A percentile compares a stretch with the other conserved stretches of the same genome.
Conservation (phyloP, 1,284 basidiomycete species). For the Omphalotus olearius region DNA sequence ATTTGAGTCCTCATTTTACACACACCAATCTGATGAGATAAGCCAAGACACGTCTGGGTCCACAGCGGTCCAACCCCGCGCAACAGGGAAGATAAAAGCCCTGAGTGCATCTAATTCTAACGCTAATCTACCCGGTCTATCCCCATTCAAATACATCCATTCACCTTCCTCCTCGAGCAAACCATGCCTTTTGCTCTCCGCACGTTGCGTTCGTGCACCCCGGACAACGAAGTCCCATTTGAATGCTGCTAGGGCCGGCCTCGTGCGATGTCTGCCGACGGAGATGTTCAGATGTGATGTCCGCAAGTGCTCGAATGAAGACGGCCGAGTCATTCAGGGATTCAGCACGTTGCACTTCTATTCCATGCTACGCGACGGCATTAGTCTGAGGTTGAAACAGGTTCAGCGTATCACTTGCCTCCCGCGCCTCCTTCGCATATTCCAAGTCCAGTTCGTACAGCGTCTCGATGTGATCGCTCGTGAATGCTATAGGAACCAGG, state of each 20-base stretch:
- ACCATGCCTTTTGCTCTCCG: slow-evolving; percentile 85
- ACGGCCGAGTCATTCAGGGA: slow-evolving; percentile 98
- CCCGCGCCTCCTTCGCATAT: slow-evolving; percentile 85
- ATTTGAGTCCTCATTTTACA: slow-evolving; percentile 3
- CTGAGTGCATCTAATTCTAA: slow-evolving; percentile 5
- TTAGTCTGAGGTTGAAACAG: slow-evolving; percentile 16
- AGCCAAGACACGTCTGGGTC: not conserved
- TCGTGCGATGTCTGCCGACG: slow-evolving; percentile 41
- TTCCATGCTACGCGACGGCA: slow-evolving; percentile 64
- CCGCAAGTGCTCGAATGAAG: slow-evolving; percentile 94
- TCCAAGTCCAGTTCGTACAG: slow-evolving; percentile 96
- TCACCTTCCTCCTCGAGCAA: slow-evolving; percentile 53
- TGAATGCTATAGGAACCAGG: slow-evolving; percentile 96
- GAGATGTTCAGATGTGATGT: slow-evolving; percentile 86
- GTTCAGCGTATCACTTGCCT: slow-evolving; percentile 49
- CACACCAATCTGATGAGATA: slow-evolving; percentile 1
- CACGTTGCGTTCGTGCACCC: slow-evolving; percentile 91
- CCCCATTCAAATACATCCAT: slow-evolving; percentile 8
- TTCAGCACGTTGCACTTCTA: slow-evolving; percentile 87
- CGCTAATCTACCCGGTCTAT: not conserved
- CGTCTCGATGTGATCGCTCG: slow-evolving; percentile 98
- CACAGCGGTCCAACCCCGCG: too few species aligned
- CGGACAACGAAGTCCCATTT: slow-evolving; percentile 88
- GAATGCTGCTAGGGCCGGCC: slow-evolving; percentile 64
- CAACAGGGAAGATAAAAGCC: not conserved